These are phyloP conservation scores for Colletotrichum sojae DNA, from an alignment of 2,329 filamentous ascomycete genomes.

Conservation along the genomic window DNA sequence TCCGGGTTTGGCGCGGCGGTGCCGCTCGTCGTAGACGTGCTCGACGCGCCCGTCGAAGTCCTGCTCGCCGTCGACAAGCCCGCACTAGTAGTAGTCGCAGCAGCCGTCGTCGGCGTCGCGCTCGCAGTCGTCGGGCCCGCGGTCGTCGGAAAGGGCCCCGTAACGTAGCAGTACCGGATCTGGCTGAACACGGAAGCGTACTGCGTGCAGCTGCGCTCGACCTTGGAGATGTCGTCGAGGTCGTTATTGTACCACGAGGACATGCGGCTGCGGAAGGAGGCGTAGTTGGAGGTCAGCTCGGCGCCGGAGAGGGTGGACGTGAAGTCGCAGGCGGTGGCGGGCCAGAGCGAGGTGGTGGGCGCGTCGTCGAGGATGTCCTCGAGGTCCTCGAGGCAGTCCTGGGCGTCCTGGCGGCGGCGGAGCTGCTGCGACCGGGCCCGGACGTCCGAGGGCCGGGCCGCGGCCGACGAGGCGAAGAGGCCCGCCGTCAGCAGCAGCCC, in stretches of 20 bases:
- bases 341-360: slow-evolving; percentile 27
- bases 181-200: slow-evolving; percentile 18
- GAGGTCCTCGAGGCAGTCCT: slow-evolving; percentile 30
- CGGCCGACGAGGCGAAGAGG: slow-evolving; percentile 2
- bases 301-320: slow-evolving; percentile 35
- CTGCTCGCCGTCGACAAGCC: slow-evolving; percentile 18
- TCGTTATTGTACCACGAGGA: slow-evolving; percentile 37
- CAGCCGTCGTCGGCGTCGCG: not conserved
- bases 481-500: slow-evolving; percentile 19
- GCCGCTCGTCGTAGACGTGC: slow-evolving; percentile 3
- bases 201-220: slow-evolving; percentile 34
- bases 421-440: slow-evolving; percentile 25
- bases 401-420: slow-evolving; percentile 18
- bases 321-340: slow-evolving; percentile 34
- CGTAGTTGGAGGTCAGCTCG: slow-evolving; percentile 29
- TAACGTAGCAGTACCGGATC: slow-evolving; percentile 37
- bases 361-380: slow-evolving; percentile 33
- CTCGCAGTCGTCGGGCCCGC: slow-evolving; percentile 7
- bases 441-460: slow-evolving; percentile 23
- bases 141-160: slow-evolving; percentile 12
- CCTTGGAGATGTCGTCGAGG: slow-evolving; percentile 31
- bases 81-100: slow-evolving; percentile 4
- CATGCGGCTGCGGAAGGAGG: slow-evolving; percentile 27
- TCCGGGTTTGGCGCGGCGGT: slow-evolving; percentile 22
- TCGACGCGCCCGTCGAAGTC: not conserved